phyloP scores from a whole-genome alignment of 2,329 filamentous ascomycete genomes.

The Colletotrichum filicis region DNA sequence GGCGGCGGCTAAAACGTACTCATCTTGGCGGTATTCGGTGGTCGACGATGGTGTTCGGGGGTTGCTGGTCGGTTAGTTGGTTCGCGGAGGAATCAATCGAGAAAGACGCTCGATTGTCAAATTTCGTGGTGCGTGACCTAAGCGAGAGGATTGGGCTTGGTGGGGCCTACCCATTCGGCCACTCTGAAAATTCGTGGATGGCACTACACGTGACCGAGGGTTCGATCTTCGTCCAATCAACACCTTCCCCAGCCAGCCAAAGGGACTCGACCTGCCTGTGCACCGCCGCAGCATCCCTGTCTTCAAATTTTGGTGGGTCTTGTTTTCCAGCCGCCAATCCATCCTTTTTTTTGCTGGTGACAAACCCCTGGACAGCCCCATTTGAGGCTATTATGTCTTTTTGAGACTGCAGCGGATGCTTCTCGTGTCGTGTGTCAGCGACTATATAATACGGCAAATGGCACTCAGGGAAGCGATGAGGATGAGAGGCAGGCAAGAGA shows the following conservation, averaged over 20 bases:
- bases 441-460: not conserved
- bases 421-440: not conserved
- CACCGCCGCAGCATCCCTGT: not conserved
- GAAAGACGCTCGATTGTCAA: conserved; percentile 17
- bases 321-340: not conserved
- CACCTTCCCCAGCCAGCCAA: not conserved
- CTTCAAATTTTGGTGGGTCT: not conserved
- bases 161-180: conserved; percentile 2
- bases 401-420: not conserved
- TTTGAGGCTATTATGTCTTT: not conserved
- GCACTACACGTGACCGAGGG: conserved; percentile 14
- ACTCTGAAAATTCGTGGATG: conserved; percentile 21
- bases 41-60: conserved; percentile 36
- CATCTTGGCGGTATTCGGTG: conserved; percentile 62
- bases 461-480: not conserved
- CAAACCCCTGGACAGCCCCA: not conserved
- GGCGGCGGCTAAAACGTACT: conserved; percentile 55
- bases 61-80: conserved; percentile 35
- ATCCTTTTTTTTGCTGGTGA: not conserved
- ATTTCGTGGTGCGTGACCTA: conserved; percentile 21
- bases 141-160: conserved; percentile 14
- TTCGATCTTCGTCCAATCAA: not conserved
- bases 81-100: conserved; percentile 27
- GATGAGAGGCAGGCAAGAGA: not conserved
- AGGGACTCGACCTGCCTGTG: not conserved